These are phyloP conservation scores for Backusella circina DNA, from an alignment of 192 early-diverging fungal genomes.

Conservation along the genomic window DNA sequence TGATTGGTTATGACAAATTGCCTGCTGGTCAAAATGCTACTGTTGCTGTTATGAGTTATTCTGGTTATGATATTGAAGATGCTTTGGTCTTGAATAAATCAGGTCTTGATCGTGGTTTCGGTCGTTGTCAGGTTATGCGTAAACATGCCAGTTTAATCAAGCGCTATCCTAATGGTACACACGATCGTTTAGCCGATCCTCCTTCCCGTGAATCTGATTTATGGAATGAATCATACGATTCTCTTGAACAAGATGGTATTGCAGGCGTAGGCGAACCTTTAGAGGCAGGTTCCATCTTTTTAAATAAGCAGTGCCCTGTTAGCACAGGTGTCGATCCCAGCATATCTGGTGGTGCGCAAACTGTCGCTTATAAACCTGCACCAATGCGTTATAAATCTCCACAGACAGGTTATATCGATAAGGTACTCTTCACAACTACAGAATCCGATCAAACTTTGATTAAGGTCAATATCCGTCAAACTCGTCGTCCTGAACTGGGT, in stretches of 20 bases:
- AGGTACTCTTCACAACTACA: slow-evolving; percentile 89
- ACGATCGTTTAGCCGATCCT: slow-evolving; percentile 73
- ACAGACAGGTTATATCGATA: slow-evolving; percentile 87
- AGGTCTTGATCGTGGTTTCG: slow-evolving; percentile 89
- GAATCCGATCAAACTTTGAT: slow-evolving; percentile 90
- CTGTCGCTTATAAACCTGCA: slow-evolving; percentile 58
- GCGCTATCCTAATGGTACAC: slow-evolving; percentile 78
- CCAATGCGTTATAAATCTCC: slow-evolving; percentile 89
- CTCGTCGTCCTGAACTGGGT: slow-evolving; percentile 91
- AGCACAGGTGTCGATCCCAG: slow-evolving; percentile 62
- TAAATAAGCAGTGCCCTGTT: slow-evolving; percentile 88
- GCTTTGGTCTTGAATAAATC: slow-evolving; percentile 90
- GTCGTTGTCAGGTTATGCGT: slow-evolving; percentile 90
- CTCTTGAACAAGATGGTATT: slow-evolving; percentile 88
- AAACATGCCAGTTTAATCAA: slow-evolving; percentile 85
- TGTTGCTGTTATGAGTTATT: slow-evolving; percentile 96
- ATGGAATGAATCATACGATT: slow-evolving; percentile 55
- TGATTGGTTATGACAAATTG: slow-evolving; percentile 94
- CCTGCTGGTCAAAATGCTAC: slow-evolving; percentile 88
- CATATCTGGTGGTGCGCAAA: slow-evolving; percentile 47
- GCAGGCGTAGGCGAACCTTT: slow-evolving; percentile 79
- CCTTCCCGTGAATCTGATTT: slow-evolving; percentile 33
- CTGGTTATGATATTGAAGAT: slow-evolving; percentile 99
- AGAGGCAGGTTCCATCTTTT: slow-evolving; percentile 62
- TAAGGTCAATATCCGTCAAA: slow-evolving; percentile 89